Percentiles rank a stretch among this genome's conserved stretches.
phyloP scores from a whole-genome alignment of 345 rosid genomes.

The Zanthoxylum bungeanum region DNA sequence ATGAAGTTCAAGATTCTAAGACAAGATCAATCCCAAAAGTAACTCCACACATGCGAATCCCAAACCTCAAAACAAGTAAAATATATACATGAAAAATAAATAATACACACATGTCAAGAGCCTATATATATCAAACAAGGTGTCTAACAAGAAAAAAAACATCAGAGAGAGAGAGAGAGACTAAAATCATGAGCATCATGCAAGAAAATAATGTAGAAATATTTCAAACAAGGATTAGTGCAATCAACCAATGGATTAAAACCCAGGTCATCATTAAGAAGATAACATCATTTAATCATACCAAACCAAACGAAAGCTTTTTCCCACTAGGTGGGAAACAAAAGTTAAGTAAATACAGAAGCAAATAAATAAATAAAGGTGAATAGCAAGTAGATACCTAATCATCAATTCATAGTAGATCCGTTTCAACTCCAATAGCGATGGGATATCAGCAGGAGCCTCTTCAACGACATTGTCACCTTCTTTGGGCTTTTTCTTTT shows the following conservation, averaged over 20 bases:
- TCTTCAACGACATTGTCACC: constrained; percentile 82
- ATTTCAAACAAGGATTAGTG: background rate
- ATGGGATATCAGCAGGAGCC: constrained; percentile 97
- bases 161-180: background rate
- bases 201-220: background rate
- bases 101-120: background rate
- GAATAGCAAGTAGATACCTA: constrained; percentile 47
- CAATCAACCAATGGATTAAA: background rate
- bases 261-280: background rate
- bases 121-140: background rate
- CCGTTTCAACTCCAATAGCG: constrained; percentile 71
- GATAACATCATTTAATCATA: background rate
- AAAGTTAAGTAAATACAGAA: constrained; percentile 2
- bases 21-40: background rate
- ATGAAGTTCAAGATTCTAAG: background rate
- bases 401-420: constrained; percentile 90
- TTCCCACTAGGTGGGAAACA: too few species aligned
- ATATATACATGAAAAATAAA: background rate
- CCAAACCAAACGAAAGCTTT: background rate
- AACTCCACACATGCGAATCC: background rate
- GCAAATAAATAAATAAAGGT: background rate
- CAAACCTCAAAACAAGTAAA: background rate
- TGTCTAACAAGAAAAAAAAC: background rate
- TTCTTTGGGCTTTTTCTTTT: constrained; percentile 93
- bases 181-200: background rate